Evolutionary conservation across 1,139 yeast genomes (phyloP).

Genomic region (Yamadazyma dendronema): DNA sequence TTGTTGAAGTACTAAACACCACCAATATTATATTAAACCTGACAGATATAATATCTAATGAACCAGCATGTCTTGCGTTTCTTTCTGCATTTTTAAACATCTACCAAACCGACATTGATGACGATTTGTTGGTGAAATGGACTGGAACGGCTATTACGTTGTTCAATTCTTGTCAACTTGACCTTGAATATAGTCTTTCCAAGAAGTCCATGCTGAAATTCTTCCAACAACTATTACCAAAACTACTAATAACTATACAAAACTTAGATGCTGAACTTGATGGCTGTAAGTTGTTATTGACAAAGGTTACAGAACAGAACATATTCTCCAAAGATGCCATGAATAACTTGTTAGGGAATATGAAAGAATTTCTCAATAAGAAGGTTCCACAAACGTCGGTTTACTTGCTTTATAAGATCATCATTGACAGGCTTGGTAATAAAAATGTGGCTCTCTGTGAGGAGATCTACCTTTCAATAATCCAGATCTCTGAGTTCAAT

Average conservation of each 20-base stretch:
- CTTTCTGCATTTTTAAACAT: constrained; percentile 14
- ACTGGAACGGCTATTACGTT: constrained; percentile 21
- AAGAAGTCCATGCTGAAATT: constrained; percentile 33
- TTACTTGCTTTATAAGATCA: constrained; percentile 23
- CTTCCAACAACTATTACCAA: constrained; percentile 17
- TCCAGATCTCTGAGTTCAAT: constrained; percentile 24
- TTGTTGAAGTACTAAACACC: constrained; percentile 16
- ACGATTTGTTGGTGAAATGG: constrained; percentile 19
- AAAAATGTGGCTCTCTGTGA: constrained; percentile 40
- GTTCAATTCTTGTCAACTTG: constrained; percentile 25
- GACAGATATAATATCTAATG: constrained; percentile 36
- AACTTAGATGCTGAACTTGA: constrained; percentile 10
- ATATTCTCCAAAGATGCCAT: constrained; percentile 19
- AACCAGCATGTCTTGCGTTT: constrained; percentile 16
- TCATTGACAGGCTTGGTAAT: constrained; percentile 24
- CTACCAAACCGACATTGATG: constrained; percentile 10
- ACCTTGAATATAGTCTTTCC: constrained; percentile 24
- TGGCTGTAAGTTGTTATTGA: constrained; percentile 4
- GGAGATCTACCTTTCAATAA: constrained; percentile 37
- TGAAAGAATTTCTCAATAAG: constrained; percentile 19
- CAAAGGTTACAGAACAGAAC: constrained; percentile 14
- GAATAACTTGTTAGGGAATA: constrained; percentile 18
- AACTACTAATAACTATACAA: constrained; percentile 10
- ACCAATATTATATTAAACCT: constrained; percentile 19
- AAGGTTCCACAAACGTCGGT: constrained; percentile 16